Conservation (phyloP, 306 rosid species). For the Dryas alaskensis region DNA sequence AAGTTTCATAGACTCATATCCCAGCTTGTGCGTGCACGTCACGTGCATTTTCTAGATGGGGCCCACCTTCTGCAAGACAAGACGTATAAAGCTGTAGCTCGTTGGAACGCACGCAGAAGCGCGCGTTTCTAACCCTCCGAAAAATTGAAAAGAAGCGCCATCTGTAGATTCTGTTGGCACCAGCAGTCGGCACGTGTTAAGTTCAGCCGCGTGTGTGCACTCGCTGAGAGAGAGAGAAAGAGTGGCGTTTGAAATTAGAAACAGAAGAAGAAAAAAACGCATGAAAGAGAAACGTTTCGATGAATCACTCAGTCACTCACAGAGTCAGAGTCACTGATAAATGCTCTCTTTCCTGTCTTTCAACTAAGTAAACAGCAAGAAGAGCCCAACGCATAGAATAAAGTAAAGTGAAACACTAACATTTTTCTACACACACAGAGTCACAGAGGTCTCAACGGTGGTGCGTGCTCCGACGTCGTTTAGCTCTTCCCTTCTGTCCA, state of each 20-base stretch:
- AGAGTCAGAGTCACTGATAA: neutral
- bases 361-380: neutral
- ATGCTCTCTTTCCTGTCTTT: neutral
- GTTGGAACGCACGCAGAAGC: neutral
- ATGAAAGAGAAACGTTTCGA: conserved; percentile 1
- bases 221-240: neutral
- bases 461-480: conserved; percentile 14
- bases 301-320: neutral
- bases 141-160: too few relatives aligned
- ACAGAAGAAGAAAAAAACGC: neutral
- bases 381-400: neutral
- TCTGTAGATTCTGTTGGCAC: neutral
- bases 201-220: neutral
- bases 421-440: neutral
- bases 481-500: neutral
- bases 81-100: neutral
- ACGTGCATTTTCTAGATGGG: neutral
- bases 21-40: neutral
- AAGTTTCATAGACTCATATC: neutral
- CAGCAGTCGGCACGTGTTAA: neutral
- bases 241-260: neutral
- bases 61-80: neutral
- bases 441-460: neutral
- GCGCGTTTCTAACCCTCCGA: neutral
- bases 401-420: neutral